These are phyloP conservation scores for Phtheirospermum japonicum DNA, from an alignment of 257 asterid genomes.

Conservation along the genomic window DNA sequence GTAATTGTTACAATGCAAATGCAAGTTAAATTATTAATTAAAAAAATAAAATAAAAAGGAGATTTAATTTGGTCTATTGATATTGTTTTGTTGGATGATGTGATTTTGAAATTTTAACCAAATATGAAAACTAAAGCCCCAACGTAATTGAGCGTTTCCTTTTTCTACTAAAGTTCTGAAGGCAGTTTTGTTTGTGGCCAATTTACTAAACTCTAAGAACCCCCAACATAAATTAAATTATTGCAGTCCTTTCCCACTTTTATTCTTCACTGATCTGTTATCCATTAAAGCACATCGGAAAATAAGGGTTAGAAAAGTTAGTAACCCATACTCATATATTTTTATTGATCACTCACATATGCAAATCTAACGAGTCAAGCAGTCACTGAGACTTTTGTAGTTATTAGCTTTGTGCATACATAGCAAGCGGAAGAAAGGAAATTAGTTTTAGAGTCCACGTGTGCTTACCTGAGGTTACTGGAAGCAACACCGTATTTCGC, in stretches of 20 bases:
- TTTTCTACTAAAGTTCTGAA: constrained; percentile 11
- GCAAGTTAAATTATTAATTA: background rate
- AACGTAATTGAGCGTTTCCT: background rate
- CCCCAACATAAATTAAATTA: background rate
- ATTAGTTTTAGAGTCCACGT: background rate
- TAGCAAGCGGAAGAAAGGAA: background rate
- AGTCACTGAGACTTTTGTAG: background rate
- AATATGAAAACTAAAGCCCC: background rate
- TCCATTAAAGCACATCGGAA: background rate
- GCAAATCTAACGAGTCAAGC: no score
- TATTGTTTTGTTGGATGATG: background rate
- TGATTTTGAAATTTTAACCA: background rate
- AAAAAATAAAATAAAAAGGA: background rate
- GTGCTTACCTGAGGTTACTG: background rate
- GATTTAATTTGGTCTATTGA: background rate
- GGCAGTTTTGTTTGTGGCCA: background rate
- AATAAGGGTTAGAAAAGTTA: background rate
- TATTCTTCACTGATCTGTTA: constrained; percentile 2
- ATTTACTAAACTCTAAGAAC: background rate
- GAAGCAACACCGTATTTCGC: background rate
- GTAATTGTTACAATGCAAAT: background rate
- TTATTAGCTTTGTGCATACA: background rate
- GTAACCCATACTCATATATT: background rate
- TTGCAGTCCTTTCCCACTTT: background rate
- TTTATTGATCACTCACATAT: constrained; percentile 1